Base-by-base conservation (phyloP, 2,329 filamentous ascomycete species). In the Ophiocordyceps robertsii region DNA sequence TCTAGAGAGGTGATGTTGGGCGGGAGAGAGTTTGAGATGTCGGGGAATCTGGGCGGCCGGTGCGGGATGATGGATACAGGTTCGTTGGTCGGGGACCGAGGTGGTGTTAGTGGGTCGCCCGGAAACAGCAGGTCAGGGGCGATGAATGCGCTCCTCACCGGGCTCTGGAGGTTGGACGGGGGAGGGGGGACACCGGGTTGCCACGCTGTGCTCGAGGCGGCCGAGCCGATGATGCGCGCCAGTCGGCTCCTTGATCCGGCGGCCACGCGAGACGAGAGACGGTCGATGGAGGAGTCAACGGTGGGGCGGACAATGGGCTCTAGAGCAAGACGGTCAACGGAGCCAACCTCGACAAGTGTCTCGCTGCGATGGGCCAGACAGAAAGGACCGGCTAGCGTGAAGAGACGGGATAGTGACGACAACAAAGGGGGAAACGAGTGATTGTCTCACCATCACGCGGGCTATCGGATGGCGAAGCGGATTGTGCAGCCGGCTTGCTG, bases 81-180 rank as follows among this genome's bases (percentile, higher is more conserved):
- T 19, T 6, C 30, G 29, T 31, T 37, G 56, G 54, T 52, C 5
- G 56, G 55, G 6, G 58, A 50, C 14, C 56, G 53, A 13, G 55
- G 52, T 32, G 57, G 53, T 16, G 57, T 54, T 9, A 50, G 49
- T 2, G 54, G 56, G 17, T 53, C 51, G 10, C 49, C 47, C 43
- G 56, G 14, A 16, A 13, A 36, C 9, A 36, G 24, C 24, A 27
- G n/a, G 16, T 16, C 17, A 36, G 17, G 43, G 33, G 40, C 27
- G 33, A 36, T 37, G 30, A 43, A 44, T n/a, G 37, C 40, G n/a
- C 32, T 40, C 9, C 32, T 30, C 8, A 32, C 37, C 16, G 40
- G 43, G 5, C 43, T 42, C 37, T 30, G 40, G 24, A 39, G 37
- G 16, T 37, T 37, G 16, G 17, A 36, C 33, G 16, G 33, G 33